Percentiles rank a stretch among this genome's conserved stretches.
Conservation (phyloP, 1,284 basidiomycete species). For the Cryptococcus deneoformans region DNA sequence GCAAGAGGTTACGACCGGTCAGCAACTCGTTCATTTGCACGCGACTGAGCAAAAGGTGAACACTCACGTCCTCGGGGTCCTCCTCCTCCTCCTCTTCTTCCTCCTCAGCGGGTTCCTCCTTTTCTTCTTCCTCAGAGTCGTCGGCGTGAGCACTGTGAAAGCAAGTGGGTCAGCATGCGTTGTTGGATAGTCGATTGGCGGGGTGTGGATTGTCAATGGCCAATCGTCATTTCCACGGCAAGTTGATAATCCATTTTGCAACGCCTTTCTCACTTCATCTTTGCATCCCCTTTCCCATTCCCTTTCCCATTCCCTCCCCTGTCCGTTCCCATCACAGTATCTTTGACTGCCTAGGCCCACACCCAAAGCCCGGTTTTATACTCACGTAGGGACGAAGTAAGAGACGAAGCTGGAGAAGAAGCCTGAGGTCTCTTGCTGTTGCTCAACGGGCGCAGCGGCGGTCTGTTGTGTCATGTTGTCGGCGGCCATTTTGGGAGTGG, state of each 20-base stretch:
- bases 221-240: too few species aligned
- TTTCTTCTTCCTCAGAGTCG: constrained; percentile 43
- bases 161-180: neutral
- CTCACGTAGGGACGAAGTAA: constrained; percentile 4
- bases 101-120: constrained; percentile 45
- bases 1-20: too few species aligned
- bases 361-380: neutral
- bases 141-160: constrained; percentile 48
- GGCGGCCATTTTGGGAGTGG: constrained; percentile 12
- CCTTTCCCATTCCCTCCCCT: neutral
- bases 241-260: neutral
- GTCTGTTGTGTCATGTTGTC: constrained; percentile 6
- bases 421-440: constrained; percentile 19
- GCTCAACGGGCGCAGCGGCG: constrained; percentile 1
- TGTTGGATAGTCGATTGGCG: neutral
- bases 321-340: neutral
- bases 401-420: constrained; percentile 7
- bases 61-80: constrained; percentile 67
- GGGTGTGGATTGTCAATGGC: too few species aligned
- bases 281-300: neutral
- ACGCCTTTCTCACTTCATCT: neutral
- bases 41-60: neutral
- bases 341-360: neutral
- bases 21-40: neutral
- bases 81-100: constrained; percentile 54